Conservation (phyloP, 148 eudicot species). For the Polygonum aviculare region DNA sequence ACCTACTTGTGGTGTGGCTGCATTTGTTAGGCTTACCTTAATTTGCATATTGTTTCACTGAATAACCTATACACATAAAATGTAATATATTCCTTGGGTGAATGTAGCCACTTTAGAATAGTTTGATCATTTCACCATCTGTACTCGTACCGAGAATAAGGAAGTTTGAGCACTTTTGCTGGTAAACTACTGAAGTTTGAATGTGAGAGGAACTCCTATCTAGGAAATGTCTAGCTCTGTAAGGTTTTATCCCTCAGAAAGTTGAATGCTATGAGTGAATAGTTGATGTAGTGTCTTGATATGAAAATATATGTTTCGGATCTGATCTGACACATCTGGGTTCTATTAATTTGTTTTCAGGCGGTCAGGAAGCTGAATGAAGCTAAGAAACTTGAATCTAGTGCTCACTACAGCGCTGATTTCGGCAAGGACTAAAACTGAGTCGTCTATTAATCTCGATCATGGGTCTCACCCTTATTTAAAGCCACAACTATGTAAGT, state of each 20-base stretch:
- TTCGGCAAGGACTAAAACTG: slow-evolving; percentile 4
- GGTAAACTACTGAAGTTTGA: background rate
- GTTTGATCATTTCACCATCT: background rate
- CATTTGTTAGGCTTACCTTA: background rate
- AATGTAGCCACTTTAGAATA: background rate
- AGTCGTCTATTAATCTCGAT: background rate
- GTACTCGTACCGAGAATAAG: background rate
- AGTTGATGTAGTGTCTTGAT: background rate
- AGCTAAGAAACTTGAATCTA: slow-evolving; percentile 93
- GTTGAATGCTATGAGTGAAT: background rate
- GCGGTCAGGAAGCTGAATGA: slow-evolving; percentile 86
- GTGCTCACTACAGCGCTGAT: slow-evolving; percentile 48
- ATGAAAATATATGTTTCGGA: background rate
- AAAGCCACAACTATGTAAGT: background rate
- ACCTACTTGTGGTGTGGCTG: background rate
- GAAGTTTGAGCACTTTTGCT: background rate
- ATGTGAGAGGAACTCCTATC: background rate
- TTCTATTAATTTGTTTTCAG: slow-evolving; percentile 20
- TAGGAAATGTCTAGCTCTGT: background rate
- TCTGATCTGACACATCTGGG: background rate
- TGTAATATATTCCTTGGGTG: background rate
- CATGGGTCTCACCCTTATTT: background rate
- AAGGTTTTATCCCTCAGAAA: background rate
- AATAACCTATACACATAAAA: background rate
- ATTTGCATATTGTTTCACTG: background rate